These are phyloP conservation scores for Paraphaeosphaeria minitans DNA, from an alignment of 2,329 filamentous ascomycete species.

Conservation along the genomic window DNA sequence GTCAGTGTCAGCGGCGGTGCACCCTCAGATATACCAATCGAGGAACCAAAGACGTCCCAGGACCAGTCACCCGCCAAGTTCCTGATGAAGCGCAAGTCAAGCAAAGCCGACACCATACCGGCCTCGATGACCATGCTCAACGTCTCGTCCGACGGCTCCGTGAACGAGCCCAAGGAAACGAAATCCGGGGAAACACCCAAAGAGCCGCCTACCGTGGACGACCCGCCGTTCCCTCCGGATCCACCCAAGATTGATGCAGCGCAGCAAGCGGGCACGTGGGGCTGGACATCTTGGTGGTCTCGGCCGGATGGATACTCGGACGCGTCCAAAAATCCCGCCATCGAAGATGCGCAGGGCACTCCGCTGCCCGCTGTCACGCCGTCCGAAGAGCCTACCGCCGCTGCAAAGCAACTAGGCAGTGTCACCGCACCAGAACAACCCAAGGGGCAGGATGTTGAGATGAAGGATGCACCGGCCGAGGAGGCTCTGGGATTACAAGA, in stretches of 20 bases:
- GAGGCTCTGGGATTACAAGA: conserved; percentile 5
- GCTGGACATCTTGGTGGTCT: conserved; percentile 59
- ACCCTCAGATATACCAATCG: conserved; percentile 46
- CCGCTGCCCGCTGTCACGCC: conserved; percentile 48
- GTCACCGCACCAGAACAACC: conserved; percentile 3
- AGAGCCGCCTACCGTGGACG: conserved; percentile 25
- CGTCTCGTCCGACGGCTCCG: conserved; percentile 46
- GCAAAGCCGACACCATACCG: conserved; percentile 52
- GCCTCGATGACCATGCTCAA: conserved; percentile 54
- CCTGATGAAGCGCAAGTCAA: conserved; percentile 51
- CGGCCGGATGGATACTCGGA: conserved; percentile 54
- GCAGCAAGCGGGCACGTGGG: conserved; percentile 30
- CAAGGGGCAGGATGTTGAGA: conserved; percentile 22
- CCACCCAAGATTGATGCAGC: conserved; percentile 31
- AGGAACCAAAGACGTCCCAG: conserved; percentile 34
- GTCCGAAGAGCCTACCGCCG: conserved; percentile 39
- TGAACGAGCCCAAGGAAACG: conserved; percentile 34
- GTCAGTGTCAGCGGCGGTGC: conserved; percentile 49
- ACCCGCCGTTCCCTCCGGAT: conserved; percentile 53
- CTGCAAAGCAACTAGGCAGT: conserved; percentile 31
- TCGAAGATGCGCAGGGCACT: conserved; percentile 48
- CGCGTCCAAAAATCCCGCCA: conserved; percentile 34
- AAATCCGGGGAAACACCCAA: conserved; percentile 23
- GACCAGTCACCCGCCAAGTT: conserved; percentile 42
- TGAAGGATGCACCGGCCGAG: conserved; percentile 25